Evolutionary conservation across 116 monocot species (phyloP), one percentile per base, ranked within the genome.

Genomic region (Posidonia oceanica): DNA sequence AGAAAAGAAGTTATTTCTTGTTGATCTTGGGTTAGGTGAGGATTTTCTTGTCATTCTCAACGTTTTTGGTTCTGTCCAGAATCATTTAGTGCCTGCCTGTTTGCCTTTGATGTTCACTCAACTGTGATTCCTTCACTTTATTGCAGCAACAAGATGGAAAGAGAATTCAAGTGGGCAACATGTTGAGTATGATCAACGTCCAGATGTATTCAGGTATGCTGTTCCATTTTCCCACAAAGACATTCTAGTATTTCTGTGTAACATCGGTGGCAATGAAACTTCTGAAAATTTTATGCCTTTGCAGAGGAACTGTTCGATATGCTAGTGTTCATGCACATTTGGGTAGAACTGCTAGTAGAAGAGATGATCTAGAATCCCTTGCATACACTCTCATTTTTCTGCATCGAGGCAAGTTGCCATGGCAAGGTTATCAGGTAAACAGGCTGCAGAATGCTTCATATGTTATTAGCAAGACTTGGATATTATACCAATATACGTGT

Each of bases 301-400:
- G 40, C 64, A 96, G 96, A 73, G 96, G 96, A 64, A 96, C 96
- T 75, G 88, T 96, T 59, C 74, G 96, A 57, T 96, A 96, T 86
- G 96, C 96, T 52, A 96, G 96, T 75, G 96, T 88, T 39, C 96
- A 96, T 87, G 96, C 96, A 61, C 96, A 96, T 69, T 72, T 96
- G 51, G 96, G 96, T 66, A 83, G 91, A 83, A 89, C 96, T 22
- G 88, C 85, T 52, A 96, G 96, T 69, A 91, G 96, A 76, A 88
- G 96, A 81, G 96, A 96, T 79, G 96, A 96, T 72, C 71, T 96
- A 36, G 96, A 96, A 79, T 96, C 96, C 76, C 86, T 96, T 67
- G 96, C 91, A 15, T 96, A 96, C 64, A 91, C 96, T 13, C 85
- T 96, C 10, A 85, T 96, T 71, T 96, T 91, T 74, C 86, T 96